These are phyloP conservation scores for Lyophyllum semitale DNA, from an alignment of 768 basidiomycete genomes.

Conservation along the genomic window DNA sequence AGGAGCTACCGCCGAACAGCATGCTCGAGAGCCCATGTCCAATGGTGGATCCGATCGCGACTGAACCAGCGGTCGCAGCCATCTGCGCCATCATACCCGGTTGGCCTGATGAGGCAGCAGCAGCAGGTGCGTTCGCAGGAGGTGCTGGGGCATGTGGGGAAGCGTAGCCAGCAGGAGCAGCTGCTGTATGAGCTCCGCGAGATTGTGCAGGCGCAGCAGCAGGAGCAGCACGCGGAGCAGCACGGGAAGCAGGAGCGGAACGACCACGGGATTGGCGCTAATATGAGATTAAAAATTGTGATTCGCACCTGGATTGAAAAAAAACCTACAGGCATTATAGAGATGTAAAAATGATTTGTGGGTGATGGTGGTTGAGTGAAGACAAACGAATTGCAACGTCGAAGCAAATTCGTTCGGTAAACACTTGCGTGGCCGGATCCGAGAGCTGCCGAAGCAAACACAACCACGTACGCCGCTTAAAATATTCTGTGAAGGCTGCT, in stretches of 20 bases:
- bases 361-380: conserved; percentile 32
- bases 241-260: conserved; percentile 55
- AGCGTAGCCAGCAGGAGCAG: conserved; percentile 48
- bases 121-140: conserved; percentile 39
- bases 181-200: conserved; percentile 51
- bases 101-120: conserved; percentile 42
- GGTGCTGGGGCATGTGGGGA: conserved; percentile 43
- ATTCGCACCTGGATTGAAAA: too few species aligned
- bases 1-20: conserved; percentile 77
- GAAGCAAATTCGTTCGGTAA: conserved; percentile 22
- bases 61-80: conserved; percentile 90
- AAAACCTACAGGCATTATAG: too few species aligned
- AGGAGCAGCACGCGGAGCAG: conserved; percentile 45
- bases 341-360: background rate
- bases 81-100: conserved; percentile 83
- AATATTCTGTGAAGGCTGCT: conserved; percentile 7
- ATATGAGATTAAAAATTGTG: background rate
- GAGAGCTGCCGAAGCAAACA: conserved; percentile 25
- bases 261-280: conserved; percentile 82
- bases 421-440: conserved; percentile 28
- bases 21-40: conserved; percentile 90
- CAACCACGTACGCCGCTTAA: conserved; percentile 12
- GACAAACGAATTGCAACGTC: conserved; percentile 19
- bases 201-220: conserved; percentile 46
- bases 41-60: conserved; percentile 84